A percentile compares a stretch with the other conserved stretches of the same genome.
These are phyloP conservation scores for Adenanthera pavonina DNA, from an alignment of 306 rosid genomes.

Conservation along the genomic window DNA sequence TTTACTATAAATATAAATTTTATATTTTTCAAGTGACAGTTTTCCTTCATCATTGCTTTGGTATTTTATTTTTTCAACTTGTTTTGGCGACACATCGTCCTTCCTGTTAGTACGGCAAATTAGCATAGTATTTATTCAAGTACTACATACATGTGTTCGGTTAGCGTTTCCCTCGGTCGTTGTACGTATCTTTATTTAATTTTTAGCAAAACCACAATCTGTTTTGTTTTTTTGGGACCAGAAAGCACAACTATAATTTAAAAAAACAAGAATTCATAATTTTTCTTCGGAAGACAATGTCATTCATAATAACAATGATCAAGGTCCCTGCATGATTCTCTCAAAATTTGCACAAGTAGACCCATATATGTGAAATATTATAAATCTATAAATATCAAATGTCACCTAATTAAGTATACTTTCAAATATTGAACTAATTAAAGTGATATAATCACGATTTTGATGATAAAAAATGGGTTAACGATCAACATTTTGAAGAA, in stretches of 20 bases:
- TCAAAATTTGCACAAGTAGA: background rate
- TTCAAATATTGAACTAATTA: too few relatives aligned
- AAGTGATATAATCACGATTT: too few relatives aligned
- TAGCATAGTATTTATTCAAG: background rate
- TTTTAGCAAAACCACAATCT: background rate
- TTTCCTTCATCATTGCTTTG: background rate
- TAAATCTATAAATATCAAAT: background rate
- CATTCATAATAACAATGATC: background rate
- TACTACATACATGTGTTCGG: background rate
- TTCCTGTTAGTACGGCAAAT: slow-evolving; percentile 38
- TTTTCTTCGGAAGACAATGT: background rate
- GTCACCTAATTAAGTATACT: background rate
- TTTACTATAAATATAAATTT: too few relatives aligned
- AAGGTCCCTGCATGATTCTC: background rate
- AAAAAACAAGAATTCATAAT: background rate
- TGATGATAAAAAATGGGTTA: too few relatives aligned
- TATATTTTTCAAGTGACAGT: slow-evolving; percentile 20
- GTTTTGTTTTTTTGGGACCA: too few relatives aligned
- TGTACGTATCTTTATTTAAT: background rate
- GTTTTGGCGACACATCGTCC: slow-evolving; percentile 23
- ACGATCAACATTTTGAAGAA: too few relatives aligned
- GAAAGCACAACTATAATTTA: too few relatives aligned
- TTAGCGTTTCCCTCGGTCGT: slow-evolving; percentile 32
- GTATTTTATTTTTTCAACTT: background rate
- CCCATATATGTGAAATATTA: background rate